A percentile compares a stretch with the other conserved stretches of the same genome.
Conservation (phyloP, 176 grass and related monocot species). For the Guadua angustifolia region DNA sequence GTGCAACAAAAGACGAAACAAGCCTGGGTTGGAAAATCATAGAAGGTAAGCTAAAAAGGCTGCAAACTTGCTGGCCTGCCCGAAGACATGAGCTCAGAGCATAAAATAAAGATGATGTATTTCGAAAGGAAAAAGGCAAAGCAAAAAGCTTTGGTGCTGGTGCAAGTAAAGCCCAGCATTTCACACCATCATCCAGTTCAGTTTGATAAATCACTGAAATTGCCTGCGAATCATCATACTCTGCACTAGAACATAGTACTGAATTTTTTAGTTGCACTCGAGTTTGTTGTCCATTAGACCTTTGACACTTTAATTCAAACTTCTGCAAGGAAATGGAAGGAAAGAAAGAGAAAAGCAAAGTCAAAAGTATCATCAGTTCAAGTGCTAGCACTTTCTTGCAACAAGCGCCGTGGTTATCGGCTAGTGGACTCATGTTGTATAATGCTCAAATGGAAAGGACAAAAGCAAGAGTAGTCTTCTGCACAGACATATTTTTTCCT, state of each 20-base stretch:
- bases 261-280: neutral
- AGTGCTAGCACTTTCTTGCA: slow-evolving; percentile 20
- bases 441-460: slow-evolving; percentile 9
- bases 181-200: slow-evolving; percentile 25
- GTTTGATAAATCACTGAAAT: neutral
- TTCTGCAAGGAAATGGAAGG: neutral
- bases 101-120: slow-evolving; percentile 11
- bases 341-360: neutral
- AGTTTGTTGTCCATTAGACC: neutral
- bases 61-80: slow-evolving; percentile 23
- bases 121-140: neutral
- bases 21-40: neutral
- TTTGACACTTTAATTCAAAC: slow-evolving; percentile 36
- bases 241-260: neutral
- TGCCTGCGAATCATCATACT: neutral
- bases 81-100: slow-evolving; percentile 19
- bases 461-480: neutral
- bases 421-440: slow-evolving; percentile 22
- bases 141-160: neutral
- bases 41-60: slow-evolving; percentile 11
- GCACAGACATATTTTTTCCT: neutral
- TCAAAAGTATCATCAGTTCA: slow-evolving; percentile 40
- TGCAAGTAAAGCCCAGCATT: neutral
- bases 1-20: slow-evolving; percentile 17
- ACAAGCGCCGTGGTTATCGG: slow-evolving; percentile 37